These are phyloP conservation scores for Fonsecaea pugnacius DNA, from an alignment of 2,329 filamentous ascomycete genomes.

Conservation along the genomic window DNA sequence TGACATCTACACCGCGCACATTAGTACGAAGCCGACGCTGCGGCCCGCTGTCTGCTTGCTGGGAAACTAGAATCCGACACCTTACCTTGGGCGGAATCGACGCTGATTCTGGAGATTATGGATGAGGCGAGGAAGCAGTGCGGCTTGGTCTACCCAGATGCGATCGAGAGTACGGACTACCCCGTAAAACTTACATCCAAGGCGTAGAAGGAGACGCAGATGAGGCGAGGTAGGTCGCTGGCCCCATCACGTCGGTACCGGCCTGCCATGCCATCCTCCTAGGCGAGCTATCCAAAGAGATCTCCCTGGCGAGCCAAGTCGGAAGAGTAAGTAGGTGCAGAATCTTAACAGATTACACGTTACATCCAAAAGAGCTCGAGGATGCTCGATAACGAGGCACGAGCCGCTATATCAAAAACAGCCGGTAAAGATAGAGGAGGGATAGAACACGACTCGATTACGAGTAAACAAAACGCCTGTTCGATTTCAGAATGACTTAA, in stretches of 20 bases:
- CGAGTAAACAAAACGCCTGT: no score
- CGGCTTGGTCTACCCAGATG: slow-evolving; percentile 66
- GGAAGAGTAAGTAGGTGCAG: background rate
- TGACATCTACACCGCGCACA: background rate
- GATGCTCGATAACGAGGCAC: background rate
- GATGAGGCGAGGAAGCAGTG: slow-evolving; percentile 70
- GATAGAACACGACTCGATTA: background rate
- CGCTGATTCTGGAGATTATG: slow-evolving; percentile 83
- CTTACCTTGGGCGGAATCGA: slow-evolving; percentile 80
- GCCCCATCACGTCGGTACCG: background rate
- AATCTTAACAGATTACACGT: background rate
- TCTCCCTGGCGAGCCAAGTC: background rate
- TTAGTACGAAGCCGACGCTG: slow-evolving; percentile 35
- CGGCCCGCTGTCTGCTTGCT: slow-evolving; percentile 42
- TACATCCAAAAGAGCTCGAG: background rate
- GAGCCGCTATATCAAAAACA: background rate
- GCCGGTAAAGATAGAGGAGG: background rate
- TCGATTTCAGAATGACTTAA: no score
- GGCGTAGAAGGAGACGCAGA: background rate
- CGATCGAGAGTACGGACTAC: slow-evolving; percentile 66
- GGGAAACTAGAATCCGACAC: slow-evolving; percentile 76
- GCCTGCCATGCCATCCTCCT: background rate
- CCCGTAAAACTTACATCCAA: slow-evolving; percentile 44
- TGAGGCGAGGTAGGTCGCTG: background rate
- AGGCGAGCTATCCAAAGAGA: background rate